A percentile compares a stretch with the other conserved stretches of the same genome.
phyloP scores from a whole-genome alignment of 208 protist genomes.

The Leishmania braziliensis region DNA sequence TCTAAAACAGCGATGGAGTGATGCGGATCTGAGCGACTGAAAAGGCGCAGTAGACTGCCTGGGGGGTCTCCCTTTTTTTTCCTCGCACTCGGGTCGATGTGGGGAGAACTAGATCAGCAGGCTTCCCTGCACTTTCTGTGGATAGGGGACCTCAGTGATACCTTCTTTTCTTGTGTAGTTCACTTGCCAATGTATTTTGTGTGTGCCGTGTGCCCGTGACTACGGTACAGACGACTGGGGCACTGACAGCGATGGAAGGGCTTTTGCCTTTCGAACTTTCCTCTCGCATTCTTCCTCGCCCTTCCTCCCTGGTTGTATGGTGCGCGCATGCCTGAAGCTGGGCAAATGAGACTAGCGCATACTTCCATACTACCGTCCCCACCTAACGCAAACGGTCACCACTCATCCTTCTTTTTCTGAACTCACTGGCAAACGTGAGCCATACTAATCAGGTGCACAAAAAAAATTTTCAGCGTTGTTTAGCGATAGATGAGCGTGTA shows the following conservation, averaged over 20 bases:
- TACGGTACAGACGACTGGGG: neutral
- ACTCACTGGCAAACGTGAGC: neutral
- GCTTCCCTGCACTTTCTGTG: neutral
- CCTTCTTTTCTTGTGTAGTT: neutral
- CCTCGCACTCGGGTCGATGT: neutral
- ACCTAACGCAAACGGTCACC: neutral
- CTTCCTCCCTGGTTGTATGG: neutral
- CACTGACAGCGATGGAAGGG: neutral
- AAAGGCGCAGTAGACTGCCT: neutral
- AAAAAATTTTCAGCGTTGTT: neutral
- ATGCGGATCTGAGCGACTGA: neutral
- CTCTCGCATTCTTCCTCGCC: neutral
- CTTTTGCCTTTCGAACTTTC: neutral
- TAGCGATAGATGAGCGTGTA: slow-evolving; percentile 7
- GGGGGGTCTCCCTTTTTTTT: neutral
- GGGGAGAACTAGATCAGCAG: neutral
- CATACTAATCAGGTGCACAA: neutral
- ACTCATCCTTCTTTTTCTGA: neutral
- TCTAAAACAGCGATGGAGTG: neutral
- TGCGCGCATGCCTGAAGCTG: neutral
- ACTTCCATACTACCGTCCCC: neutral
- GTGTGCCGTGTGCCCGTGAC: neutral
- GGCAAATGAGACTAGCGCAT: neutral
- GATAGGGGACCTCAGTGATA: neutral
- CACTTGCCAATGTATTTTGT: neutral